phyloP scores from a whole-genome alignment of 805 yeast species.

The Zygoascus ofunaensis region DNA sequence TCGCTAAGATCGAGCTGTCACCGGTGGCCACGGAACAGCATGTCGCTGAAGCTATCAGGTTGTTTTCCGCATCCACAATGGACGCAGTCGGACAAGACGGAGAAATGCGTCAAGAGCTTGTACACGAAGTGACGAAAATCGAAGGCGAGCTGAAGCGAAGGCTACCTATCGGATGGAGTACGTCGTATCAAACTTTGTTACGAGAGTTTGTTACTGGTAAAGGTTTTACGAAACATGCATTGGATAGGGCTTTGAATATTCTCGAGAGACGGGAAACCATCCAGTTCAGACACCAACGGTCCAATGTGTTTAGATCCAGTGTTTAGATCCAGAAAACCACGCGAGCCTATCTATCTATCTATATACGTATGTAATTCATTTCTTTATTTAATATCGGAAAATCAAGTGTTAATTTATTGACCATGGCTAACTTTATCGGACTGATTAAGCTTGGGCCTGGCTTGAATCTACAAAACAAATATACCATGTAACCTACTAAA shows the following conservation, averaged over 20 bases:
- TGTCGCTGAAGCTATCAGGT: conserved; percentile 89
- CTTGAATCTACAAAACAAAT: too few relatives aligned
- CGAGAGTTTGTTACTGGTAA: conserved; percentile 50
- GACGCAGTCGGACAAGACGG: conserved; percentile 73
- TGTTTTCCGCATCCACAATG: conserved; percentile 96
- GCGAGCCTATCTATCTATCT: too few relatives aligned
- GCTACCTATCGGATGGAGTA: conserved; percentile 93
- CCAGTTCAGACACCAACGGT: conserved; percentile 79
- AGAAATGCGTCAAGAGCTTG: conserved; percentile 47
- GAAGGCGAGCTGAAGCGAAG: conserved; percentile 82
- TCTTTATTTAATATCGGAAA: too few relatives aligned
- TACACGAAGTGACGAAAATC: conserved; percentile 65
- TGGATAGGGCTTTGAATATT: conserved; percentile 73
- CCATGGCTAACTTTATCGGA: too few relatives aligned
- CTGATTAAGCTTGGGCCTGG: too few relatives aligned
- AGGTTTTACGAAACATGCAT: conserved; percentile 54
- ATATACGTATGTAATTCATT: too few relatives aligned
- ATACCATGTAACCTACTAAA: too few relatives aligned
- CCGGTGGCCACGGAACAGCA: conserved; percentile 83
- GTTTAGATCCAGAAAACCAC: conserved; percentile 37
- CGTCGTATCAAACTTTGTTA: conserved; percentile 73
- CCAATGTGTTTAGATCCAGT: conserved; percentile 67
- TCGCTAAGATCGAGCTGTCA: conserved; percentile 76
- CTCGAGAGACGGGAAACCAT: conserved; percentile 83
- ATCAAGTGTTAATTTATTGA: too few relatives aligned